Percentiles rank a stretch among this genome's conserved stretches.
These are phyloP conservation scores for Fusarium acutatum DNA, from an alignment of 2,329 filamentous ascomycete species.

Conservation along the genomic window DNA sequence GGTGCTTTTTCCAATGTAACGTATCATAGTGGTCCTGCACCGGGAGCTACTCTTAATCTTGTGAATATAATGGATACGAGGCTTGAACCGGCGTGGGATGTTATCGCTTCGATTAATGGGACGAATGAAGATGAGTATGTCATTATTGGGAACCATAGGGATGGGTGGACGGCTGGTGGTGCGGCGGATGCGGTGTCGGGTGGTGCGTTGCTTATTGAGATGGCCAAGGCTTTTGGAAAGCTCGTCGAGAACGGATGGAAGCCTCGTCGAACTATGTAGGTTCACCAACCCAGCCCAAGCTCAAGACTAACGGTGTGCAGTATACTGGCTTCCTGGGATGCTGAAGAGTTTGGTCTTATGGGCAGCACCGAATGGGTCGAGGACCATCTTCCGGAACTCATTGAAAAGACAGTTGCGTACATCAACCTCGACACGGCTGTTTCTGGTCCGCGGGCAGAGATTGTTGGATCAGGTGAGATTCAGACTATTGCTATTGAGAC, in stretches of 20 bases:
- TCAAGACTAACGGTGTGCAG: background rate
- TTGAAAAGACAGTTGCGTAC: conserved; percentile 45
- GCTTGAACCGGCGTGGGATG: conserved; percentile 37
- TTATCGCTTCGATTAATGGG: conserved; percentile 52
- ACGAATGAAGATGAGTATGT: conserved; percentile 53
- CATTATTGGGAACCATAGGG: conserved; percentile 61
- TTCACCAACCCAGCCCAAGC: rapidly evolving
- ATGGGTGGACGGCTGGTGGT: conserved; percentile 63
- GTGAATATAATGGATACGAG: conserved; percentile 29
- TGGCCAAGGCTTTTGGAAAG: conserved; percentile 58
- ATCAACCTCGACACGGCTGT: conserved; percentile 61
- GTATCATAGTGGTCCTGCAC: conserved; percentile 24
- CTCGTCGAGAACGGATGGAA: conserved; percentile 59
- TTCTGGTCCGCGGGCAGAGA: conserved; percentile 53
- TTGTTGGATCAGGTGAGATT: conserved; percentile 28
- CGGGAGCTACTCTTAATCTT: background rate
- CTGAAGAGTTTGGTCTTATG: conserved; percentile 29
- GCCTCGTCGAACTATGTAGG: conserved; percentile 57
- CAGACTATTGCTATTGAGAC: conserved; percentile 34
- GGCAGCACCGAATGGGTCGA: conserved; percentile 27
- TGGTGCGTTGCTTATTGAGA: conserved; percentile 57
- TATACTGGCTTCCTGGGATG: conserved; percentile 23
- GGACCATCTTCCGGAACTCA: conserved; percentile 16
- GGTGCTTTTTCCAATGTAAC: conserved; percentile 23
- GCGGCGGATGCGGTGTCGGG: conserved; percentile 62